Evolutionary conservation across 2,329 filamentous ascomycete species (phyloP), one percentile per base, ranked within the genome.

Genomic region (Alternaria atra): DNA sequence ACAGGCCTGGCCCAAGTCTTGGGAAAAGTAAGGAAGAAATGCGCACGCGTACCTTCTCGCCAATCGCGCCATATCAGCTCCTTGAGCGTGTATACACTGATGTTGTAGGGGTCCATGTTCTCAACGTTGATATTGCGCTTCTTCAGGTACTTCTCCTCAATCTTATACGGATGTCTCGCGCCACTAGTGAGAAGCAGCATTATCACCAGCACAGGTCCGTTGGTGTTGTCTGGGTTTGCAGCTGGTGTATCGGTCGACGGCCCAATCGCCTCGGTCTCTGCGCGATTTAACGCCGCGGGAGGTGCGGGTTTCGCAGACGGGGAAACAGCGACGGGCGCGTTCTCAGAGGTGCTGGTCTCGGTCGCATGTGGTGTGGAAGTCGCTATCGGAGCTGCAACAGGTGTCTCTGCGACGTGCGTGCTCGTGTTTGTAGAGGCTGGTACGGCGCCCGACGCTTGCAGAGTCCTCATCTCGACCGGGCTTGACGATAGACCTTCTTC

Each of bases 31-130:
- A 23, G 9, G 52, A 44, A 15, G 42, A 34, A 20, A 42, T 48
- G 46, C 35, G 20, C 17, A 55, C 57, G 67, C 76, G 57, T 81
- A 87, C 85, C 92, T 71, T 89, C 90, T 69, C 93, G 86, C 94
- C 94, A 98, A 78, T 97, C 94, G 71, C 92, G 86, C 82, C 95
- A 87, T 76, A 98, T 97, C 74, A 97, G 83, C 81, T 97, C 93
- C 80, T 97, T 97, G 67, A 98, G 82, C 3, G 92, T 97, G 77
- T 97, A 97, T 52, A 97, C 90, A 68, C 92, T 97, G 80, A 98
- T 93, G 75, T 90, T 91, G 75, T 93, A 94, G 1, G 93, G 93
- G 74, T 97, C 93, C 69, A 86, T 80, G 32, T 90, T 89, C 20
- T 92, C 90, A 1, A 95, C 87, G 48, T 86, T 86, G 55, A 97